Evolutionary conservation across 371 early-diverging fungal species (phyloP).

Genomic region (Actinomucor elegans): DNA sequence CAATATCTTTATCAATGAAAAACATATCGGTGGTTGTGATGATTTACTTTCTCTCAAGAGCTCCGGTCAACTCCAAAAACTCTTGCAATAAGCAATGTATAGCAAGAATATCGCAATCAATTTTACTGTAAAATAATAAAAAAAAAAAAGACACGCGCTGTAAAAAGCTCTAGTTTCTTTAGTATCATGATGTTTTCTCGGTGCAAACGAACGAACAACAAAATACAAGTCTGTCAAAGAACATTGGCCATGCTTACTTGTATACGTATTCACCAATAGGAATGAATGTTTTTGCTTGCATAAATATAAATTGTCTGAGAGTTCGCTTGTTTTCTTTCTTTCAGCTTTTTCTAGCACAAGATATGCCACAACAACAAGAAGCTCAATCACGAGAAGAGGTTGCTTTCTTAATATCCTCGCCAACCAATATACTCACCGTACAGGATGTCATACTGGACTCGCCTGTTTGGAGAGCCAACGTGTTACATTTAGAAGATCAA

Average conservation of each 20-base stretch:
- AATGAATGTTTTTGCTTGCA: neutral
- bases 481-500: constrained; percentile 66
- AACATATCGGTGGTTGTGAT: constrained; percentile 84
- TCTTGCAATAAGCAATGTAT: constrained; percentile 26
- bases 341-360: neutral
- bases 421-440: constrained; percentile 33
- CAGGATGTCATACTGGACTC: constrained; percentile 62
- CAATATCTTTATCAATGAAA: constrained; percentile 79
- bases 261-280: too few species aligned
- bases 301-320: too few species aligned
- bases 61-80: constrained; percentile 52
- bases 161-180: too few species aligned
- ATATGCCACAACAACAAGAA: too few species aligned
- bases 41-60: constrained; percentile 52
- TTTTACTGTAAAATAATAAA: neutral
- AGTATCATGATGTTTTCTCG: too few species aligned
- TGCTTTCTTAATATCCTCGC: constrained; percentile 3
- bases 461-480: constrained; percentile 65
- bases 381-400: constrained; percentile 7
- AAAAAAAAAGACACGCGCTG: too few species aligned
- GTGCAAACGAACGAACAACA: too few species aligned
- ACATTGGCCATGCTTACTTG: neutral
- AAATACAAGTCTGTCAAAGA: too few species aligned
- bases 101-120: neutral
- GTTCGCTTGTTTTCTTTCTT: neutral